A percentile compares a stretch with the other conserved stretches of the same genome.
These are phyloP conservation scores for Escovopsis sp. DNA, from an alignment of 2,329 filamentous ascomycete species.

Conservation along the genomic window DNA sequence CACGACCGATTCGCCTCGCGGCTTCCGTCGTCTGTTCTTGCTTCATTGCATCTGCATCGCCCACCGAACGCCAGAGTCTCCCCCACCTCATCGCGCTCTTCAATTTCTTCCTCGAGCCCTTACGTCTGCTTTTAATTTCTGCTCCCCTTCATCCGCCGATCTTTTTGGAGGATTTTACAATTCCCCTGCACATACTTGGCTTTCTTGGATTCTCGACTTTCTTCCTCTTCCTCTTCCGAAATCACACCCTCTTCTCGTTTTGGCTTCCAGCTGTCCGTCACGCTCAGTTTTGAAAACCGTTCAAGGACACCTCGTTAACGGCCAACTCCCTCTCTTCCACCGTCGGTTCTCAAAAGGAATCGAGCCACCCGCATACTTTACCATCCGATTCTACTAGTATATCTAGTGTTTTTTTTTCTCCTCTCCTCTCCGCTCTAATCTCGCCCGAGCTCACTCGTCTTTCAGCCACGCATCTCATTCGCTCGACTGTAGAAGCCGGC, in stretches of 20 bases:
- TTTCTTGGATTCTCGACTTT: conserved; percentile 7
- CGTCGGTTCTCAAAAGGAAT: background rate
- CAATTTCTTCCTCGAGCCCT: background rate
- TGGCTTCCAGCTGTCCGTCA: conserved; percentile 2
- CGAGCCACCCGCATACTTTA: conserved; percentile 2
- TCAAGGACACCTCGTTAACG: background rate
- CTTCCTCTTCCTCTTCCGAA: background rate
- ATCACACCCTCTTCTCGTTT: background rate
- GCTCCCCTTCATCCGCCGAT: background rate
- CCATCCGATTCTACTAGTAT: conserved; percentile 2
- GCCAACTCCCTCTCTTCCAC: background rate
- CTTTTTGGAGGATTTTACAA: conserved; percentile 4
- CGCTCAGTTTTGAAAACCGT: background rate
- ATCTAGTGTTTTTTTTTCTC: conserved; percentile 6
- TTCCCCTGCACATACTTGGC: conserved; percentile 7
- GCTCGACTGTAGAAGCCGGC: background rate
- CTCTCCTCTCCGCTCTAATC: conserved; percentile 1
- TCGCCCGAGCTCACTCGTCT: background rate
- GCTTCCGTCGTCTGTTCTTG: conserved; percentile 2
- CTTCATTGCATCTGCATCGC: background rate
- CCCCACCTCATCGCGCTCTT: background rate
- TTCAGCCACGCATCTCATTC: conserved; percentile 1
- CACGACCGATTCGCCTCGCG: conserved; percentile 1
- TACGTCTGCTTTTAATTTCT: conserved; percentile 2
- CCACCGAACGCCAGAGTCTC: background rate